These are phyloP conservation scores for Phoenix roebelenii DNA, from an alignment of 176 grass and related monocot genomes.

Conservation along the genomic window DNA sequence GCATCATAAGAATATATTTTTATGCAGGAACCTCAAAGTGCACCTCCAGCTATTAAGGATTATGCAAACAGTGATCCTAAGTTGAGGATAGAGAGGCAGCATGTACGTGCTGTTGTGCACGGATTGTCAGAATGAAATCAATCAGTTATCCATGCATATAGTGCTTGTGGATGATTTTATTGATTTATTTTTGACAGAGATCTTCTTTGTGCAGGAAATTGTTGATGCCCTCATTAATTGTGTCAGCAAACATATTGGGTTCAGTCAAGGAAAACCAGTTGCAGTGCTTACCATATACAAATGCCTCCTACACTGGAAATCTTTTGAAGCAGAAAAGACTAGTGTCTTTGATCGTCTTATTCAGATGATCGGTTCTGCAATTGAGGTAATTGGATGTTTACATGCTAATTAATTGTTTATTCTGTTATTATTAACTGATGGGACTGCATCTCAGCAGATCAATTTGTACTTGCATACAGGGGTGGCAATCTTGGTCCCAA, in stretches of 20 bases:
- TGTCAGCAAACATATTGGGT: constrained; percentile 74
- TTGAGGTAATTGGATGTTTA: constrained; percentile 61
- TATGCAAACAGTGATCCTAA: constrained; percentile 54
- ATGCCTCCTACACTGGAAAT: constrained; percentile 98
- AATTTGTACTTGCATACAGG: too few relatives aligned
- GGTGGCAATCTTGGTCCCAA: too few relatives aligned
- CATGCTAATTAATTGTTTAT: not conserved
- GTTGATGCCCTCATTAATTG: constrained; percentile 77
- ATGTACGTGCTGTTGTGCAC: constrained; percentile 28
- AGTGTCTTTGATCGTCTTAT: constrained; percentile 97
- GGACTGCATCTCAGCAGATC: too few relatives aligned
- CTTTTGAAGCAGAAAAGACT: constrained; percentile 92
- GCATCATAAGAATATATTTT: not conserved
- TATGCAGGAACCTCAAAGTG: constrained; percentile 88
- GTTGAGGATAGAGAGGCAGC: constrained; percentile 69
- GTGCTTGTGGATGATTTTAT: too few relatives aligned
- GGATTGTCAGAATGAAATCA: constrained; percentile 17
- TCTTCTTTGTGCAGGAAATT: constrained; percentile 53
- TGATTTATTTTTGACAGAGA: too few relatives aligned
- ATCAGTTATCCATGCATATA: not conserved
- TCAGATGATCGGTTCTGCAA: constrained; percentile 92
- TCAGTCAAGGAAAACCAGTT: constrained; percentile 75
- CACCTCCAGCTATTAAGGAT: constrained; percentile 82
- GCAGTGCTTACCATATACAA: constrained; percentile 92
- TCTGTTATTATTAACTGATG: too few relatives aligned